phyloP scores from a whole-genome alignment of 257 asterid genomes.

The Handroanthus guayacan region DNA sequence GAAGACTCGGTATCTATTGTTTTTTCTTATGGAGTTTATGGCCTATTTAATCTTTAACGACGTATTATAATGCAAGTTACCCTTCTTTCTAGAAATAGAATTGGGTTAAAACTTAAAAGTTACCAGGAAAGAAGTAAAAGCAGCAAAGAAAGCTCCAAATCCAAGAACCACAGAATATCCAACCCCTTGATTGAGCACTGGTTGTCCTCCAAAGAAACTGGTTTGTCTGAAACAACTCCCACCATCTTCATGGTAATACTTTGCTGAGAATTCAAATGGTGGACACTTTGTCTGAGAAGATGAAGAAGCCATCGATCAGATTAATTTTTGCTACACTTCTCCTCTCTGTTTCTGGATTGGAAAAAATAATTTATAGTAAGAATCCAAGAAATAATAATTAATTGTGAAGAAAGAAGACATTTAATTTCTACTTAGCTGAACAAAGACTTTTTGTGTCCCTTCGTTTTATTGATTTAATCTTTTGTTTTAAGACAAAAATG shows the following conservation, averaged over 20 bases:
- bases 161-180: slow-evolving; percentile 95
- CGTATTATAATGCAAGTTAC: too few species aligned
- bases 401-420: slow-evolving; percentile 15
- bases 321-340: not conserved
- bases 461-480: slow-evolving; percentile 3
- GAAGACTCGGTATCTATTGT: too few species aligned
- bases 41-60: too few species aligned
- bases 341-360: slow-evolving; percentile 8
- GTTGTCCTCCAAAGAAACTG: slow-evolving; percentile 83
- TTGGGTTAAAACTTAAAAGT: not conserved
- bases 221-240: slow-evolving; percentile 66
- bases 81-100: not conserved
- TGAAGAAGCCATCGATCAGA: slow-evolving; percentile 74
- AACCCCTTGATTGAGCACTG: slow-evolving; percentile 82
- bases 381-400: slow-evolving; percentile 1
- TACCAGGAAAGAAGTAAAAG: slow-evolving; percentile 91
- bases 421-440: slow-evolving; percentile 34
- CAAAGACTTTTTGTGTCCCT: slow-evolving; percentile 15
- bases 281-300: slow-evolving; percentile 58
- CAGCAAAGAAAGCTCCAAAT: slow-evolving; percentile 86
- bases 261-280: slow-evolving; percentile 74
- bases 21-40: too few species aligned
- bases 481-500: slow-evolving; percentile 25
- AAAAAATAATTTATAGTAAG: slow-evolving; percentile 1
- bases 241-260: slow-evolving; percentile 61